Evolutionary conservation across 495 filamentous ascomycete species (phyloP), one percentile per base, ranked within the genome.

Genomic region (Daldinia bambusicola): DNA sequence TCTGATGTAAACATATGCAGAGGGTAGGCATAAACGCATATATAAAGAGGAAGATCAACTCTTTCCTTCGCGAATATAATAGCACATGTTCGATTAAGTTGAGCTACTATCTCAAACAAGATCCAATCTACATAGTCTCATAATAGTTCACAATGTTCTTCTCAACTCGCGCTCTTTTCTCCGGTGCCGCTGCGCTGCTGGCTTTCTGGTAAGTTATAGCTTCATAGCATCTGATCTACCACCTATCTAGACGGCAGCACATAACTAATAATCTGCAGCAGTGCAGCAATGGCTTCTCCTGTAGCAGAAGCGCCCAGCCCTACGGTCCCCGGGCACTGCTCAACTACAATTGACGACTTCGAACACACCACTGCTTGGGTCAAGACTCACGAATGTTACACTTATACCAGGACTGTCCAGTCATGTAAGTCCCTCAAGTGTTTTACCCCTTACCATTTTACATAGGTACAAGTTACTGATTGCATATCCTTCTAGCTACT

Each of bases 311-410:
- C 55, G 32, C 34, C 66, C 7, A 65, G 67, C 4, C 45, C 62
- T 13, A 55, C 73, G 7, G 14, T 77, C 26, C 72, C 74, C 3
- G 76, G 41, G 1, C 55, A 69, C 30, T 78, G 76, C 60, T 71
- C 68, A 32, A 78, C 72, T n/a, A 76, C 72, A 0, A 52, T 70
- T 18, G 66, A 65, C 36, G 75, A 75, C 63, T 73, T 61, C 36
- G 48, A 56, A 52, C 70, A 72, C 43, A 69, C 69, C 6, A 76
- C 71, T 16, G 69, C 71, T 1, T 60, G 66, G 48, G 65, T 74
- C 13, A 61, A 67, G 60, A 72, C 72, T 6, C 66, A 72, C 55
- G 34, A 55, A 16, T 77, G 75, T 64, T 77, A 77, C 45, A 73
- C 75, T 18, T 65, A 67, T 38, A 75, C 72, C 3, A 61, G 55